A percentile compares a stretch with the other conserved stretches of the same genome.
Evolutionary conservation across 768 basidiomycete species (phyloP).

Genomic region (Mycena sanguinolenta): DNA sequence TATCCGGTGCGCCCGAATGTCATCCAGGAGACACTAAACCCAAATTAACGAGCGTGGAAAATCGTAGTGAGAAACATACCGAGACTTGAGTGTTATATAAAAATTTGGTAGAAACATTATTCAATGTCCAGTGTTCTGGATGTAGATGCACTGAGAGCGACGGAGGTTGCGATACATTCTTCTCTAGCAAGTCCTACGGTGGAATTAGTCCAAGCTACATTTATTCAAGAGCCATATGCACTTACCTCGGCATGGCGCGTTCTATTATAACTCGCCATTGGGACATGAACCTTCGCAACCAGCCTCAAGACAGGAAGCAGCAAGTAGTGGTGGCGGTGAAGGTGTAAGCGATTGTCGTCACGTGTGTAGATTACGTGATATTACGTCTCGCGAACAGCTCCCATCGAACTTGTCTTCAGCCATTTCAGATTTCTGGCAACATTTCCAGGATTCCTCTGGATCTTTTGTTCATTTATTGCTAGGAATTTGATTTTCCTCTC

Average conservation of each 20-base stretch:
- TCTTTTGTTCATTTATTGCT: too few species aligned
- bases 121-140: slow-evolving; percentile 86
- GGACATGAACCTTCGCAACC: slow-evolving; percentile 13
- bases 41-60: not conserved
- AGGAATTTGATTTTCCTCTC: too few species aligned
- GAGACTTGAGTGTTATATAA: slow-evolving; percentile 85
- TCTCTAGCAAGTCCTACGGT: slow-evolving; percentile 68
- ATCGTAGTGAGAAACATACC: slow-evolving; percentile 43
- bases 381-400: not conserved
- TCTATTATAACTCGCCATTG: slow-evolving; percentile 81
- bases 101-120: slow-evolving; percentile 86
- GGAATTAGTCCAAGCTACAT: not conserved
- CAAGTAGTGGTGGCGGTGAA: slow-evolving; percentile 26
- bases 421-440: too few species aligned
- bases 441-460: too few species aligned
- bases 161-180: slow-evolving; percentile 67
- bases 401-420: not conserved
- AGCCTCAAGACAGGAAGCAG: slow-evolving; percentile 17
- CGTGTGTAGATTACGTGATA: not conserved
- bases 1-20: slow-evolving; percentile 86
- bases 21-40: slow-evolving; percentile 77
- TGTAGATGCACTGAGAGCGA: slow-evolving; percentile 87
- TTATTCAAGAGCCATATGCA: not conserved
- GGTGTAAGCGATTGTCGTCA: slow-evolving; percentile 25
- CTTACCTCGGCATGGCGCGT: slow-evolving; percentile 66